Evolutionary conservation across 352 stramenopile species (phyloP).

Genomic region (Globisporangium okanoganense): DNA sequence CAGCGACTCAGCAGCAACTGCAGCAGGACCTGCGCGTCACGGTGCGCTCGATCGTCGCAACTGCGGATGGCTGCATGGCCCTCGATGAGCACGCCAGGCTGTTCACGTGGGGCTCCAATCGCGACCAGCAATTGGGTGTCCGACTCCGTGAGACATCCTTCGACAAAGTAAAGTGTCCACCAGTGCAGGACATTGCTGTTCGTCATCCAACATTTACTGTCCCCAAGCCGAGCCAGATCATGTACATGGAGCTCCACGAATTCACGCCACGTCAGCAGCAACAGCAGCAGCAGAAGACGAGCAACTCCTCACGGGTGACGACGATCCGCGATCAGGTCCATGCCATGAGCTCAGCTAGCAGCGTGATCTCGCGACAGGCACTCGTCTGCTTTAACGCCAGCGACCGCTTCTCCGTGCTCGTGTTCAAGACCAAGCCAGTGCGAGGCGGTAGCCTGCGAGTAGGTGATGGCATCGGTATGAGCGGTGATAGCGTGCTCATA

Average conservation of each 20-base stretch:
- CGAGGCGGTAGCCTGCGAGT: neutral
- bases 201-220: neutral
- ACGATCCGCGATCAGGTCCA: constrained; percentile 34
- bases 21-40: neutral
- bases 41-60: constrained; percentile 22
- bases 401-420: constrained; percentile 41
- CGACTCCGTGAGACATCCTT: neutral
- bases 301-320: constrained; percentile 11
- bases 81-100: constrained; percentile 47
- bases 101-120: constrained; percentile 53
- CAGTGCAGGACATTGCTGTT: neutral
- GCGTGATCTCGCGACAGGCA: constrained; percentile 10
- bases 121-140: constrained; percentile 33
- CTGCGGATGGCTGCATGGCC: constrained; percentile 27
- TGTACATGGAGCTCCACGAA: constrained; percentile 40
- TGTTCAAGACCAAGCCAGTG: constrained; percentile 40
- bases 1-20: constrained; percentile 5
- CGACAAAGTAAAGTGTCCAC: neutral
- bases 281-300: neutral
- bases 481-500: neutral
- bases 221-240: constrained; percentile 27
- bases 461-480: too few species aligned
- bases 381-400: constrained; percentile 36
- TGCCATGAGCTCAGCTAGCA: constrained; percentile 3
- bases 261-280: constrained; percentile 4